These are phyloP conservation scores for Albugo laibachii DNA, from an alignment of 352 stramenopile species.

Conservation along the genomic window DNA sequence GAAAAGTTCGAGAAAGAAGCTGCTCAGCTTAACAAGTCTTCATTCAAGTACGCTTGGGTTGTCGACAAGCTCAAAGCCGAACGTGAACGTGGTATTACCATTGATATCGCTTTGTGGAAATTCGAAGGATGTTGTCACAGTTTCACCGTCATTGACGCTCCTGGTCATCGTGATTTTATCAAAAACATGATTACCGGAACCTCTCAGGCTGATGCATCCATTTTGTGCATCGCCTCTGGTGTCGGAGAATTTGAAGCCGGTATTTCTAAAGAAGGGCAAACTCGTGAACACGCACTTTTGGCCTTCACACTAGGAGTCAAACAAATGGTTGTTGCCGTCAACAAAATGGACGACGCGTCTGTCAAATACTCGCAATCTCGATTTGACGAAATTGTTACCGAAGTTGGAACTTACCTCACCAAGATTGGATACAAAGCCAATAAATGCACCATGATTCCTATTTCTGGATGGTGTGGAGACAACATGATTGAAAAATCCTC, in stretches of 20 bases:
- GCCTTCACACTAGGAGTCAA: constrained; percentile 94
- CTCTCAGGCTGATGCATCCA: constrained; percentile 93
- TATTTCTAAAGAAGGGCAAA: constrained; percentile 92
- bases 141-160: constrained; percentile 97
- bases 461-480: constrained; percentile 92
- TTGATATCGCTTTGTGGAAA: constrained; percentile 95
- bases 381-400: constrained; percentile 88
- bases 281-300: constrained; percentile 89
- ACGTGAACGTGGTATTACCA: constrained; percentile 32
- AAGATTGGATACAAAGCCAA: constrained; percentile 94
- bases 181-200: constrained; percentile 99
- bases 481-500: constrained; percentile 91
- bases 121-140: constrained; percentile 93
- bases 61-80: constrained; percentile 97
- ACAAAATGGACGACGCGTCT: constrained; percentile 97
- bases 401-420: constrained; percentile 84
- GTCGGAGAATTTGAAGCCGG: constrained; percentile 88
- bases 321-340: constrained; percentile 95
- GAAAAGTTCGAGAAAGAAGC: constrained; percentile 98
- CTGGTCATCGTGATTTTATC: constrained; percentile 97
- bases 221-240: constrained; percentile 88
- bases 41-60: constrained; percentile 98
- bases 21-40: constrained; percentile 91
- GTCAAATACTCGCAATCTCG: constrained; percentile 86
- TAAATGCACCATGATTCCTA: constrained; percentile 91